Conservation (phyloP, 441 rosid species). For the Adansonia gregorii region DNA sequence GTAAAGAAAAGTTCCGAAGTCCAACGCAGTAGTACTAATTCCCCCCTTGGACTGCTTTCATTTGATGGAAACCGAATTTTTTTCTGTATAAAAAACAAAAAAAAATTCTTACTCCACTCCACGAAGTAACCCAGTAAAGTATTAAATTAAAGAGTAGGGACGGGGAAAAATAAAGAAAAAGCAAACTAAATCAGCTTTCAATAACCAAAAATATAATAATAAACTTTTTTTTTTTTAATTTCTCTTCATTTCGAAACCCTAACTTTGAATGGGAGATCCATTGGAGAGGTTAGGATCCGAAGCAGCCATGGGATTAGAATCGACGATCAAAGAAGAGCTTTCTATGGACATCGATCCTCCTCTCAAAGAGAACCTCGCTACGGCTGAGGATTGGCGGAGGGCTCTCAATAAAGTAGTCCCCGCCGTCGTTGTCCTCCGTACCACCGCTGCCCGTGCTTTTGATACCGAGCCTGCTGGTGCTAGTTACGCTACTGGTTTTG, state of each 20-base stretch:
- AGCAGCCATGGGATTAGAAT: slow-evolving; percentile 49
- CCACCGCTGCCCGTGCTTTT: slow-evolving; percentile 80
- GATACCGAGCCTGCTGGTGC: slow-evolving; percentile 81
- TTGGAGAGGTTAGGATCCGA: slow-evolving; percentile 62
- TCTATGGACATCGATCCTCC: slow-evolving; percentile 81
- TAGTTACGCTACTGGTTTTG: slow-evolving; percentile 84
- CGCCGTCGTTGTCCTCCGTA: slow-evolving; percentile 84
- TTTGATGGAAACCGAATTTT: no score
- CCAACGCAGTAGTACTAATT: background rate
- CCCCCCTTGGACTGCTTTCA: background rate
- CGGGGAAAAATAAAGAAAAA: no score
- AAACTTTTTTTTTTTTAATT: background rate
- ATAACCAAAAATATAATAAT: background rate
- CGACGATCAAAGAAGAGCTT: slow-evolving; percentile 60
- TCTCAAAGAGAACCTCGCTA: slow-evolving; percentile 50
- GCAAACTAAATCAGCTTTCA: background rate
- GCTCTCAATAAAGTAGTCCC: slow-evolving; percentile 78
- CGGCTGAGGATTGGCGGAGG: slow-evolving; percentile 85
- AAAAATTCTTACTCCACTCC: background rate
- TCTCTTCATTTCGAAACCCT: slow-evolving; percentile 17
- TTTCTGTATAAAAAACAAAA: no score
- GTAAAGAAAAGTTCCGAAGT: background rate
- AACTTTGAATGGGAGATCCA: slow-evolving; percentile 58
- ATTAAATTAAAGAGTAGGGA: no score
- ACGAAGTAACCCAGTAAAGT: background rate